Percentiles rank a stretch among this genome's conserved stretches.
phyloP scores from a whole-genome alignment of 148 eudicot species.

The Diospyros lotus region DNA sequence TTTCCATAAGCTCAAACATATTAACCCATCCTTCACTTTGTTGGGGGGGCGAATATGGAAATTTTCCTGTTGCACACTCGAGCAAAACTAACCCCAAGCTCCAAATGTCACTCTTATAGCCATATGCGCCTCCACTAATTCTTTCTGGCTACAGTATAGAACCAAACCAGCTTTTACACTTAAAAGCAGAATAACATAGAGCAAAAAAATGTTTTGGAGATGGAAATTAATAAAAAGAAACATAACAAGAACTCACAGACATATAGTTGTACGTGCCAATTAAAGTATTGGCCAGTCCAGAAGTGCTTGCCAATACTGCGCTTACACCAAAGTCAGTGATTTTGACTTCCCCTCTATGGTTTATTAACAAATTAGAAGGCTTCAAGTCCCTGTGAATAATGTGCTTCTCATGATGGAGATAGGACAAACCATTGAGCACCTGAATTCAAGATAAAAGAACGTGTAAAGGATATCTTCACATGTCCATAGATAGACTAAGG shows the following conservation, averaged over 20 bases:
- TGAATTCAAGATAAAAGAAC: conserved; percentile 24
- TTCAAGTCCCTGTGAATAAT: conserved; percentile 93
- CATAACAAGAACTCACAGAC: conserved; percentile 59
- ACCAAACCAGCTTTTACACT: background rate
- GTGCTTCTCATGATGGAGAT: conserved; percentile 96
- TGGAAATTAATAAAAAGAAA: too few species aligned
- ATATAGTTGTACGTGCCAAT: conserved; percentile 94
- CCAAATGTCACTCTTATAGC: conserved; percentile 88
- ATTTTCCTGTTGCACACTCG: conserved; percentile 82
- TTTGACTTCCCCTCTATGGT: conserved; percentile 95
- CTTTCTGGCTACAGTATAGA: conserved; percentile 75
- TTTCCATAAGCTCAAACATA: conserved; percentile 73
- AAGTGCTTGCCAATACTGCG: conserved; percentile 82
- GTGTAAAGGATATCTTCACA: background rate
- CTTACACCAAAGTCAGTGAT: conserved; percentile 99
- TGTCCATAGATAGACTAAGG: background rate
- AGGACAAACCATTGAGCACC: conserved; percentile 90
- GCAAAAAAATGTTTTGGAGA: too few species aligned
- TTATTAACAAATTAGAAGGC: conserved; percentile 92
- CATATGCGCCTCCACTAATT: conserved; percentile 58
- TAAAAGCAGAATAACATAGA: background rate
- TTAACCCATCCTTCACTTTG: conserved; percentile 56
- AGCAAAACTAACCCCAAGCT: conserved; percentile 92
- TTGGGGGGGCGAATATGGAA: conserved; percentile 75
- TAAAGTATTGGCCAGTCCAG: conserved; percentile 83